Evolutionary conservation across 139 green algal species (phyloP), one percentile per base, ranked within the genome.

Genomic region (Chlorella sorokiniana): DNA sequence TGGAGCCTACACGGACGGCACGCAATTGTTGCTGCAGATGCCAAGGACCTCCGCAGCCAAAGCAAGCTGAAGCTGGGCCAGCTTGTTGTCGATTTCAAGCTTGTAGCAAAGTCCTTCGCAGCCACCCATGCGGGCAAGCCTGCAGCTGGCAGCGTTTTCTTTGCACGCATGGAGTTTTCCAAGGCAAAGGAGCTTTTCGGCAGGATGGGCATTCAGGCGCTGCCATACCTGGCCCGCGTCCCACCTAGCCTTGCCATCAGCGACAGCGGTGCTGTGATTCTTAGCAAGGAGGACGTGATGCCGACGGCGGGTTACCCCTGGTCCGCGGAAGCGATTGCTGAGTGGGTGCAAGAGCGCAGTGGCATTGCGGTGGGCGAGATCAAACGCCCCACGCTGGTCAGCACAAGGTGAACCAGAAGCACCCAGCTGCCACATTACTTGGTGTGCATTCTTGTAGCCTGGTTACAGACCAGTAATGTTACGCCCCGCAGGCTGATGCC

Each of bases 171-270:
- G 22, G 81, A 89, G 67, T 91, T 92, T 51, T 76, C 86, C 35
- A 48, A 69, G 8, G 76, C 54, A 40, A 76, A 85, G 67, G 78
- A 86, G 5, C 67, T 83, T 44, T 86, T 88, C 69, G 81, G 72
- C 41, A 83, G 90, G 42, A 78, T 96, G 69, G 85, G 86, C 44
- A 83, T 92, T 3, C 85, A 89, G 33, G 62, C 83, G 3, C 87
- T 96, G 56, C 92, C 92, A 8, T 91, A 81, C 61, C 29, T 94
- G 29, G 86, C 90, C 20, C 84, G 82, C 35, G 79, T 95, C 40
- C 42, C 82, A 0, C 81, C 88, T 4, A 41, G 40, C 11, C 40
- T 84, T 74, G 54, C 68, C 63, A 67, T 94, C 33, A 70, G 40
- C 22, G 27, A 45, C 1, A 86, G 81, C 8, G 83, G 82, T 7